Base-by-base conservation (phyloP, 805 yeast genomes). In the Candida ovalis region DNA sequence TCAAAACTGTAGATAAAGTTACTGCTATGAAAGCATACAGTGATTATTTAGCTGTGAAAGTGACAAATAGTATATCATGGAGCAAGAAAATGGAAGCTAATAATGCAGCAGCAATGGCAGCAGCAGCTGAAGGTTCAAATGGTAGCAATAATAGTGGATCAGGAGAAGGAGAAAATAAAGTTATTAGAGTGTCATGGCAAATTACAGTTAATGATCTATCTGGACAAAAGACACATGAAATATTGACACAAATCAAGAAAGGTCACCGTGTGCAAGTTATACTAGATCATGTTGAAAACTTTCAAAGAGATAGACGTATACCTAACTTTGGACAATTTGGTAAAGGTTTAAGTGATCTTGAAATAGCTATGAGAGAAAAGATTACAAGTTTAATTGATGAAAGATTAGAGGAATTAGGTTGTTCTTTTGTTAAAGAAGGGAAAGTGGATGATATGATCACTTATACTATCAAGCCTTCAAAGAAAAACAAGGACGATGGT, bases 181-280 rank as follows among this genome's bases (percentile, higher is more conserved):
- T 72, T 28, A 63, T 81, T 30, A 73, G 74, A 39, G 60, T 81
- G 3, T 72, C 81, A 10, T 81, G 86, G 86, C 73, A 75, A 42
- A 81, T 81, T 19, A 73, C 75, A n/a, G 61, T 66, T 30, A 72
- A 74, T 38, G 86, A 81, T 61, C 64, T 81, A 48, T 60, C 58
- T 24, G 72, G 74, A 35, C 86, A 81, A 50, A 81, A 81, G 57
- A 65, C 67, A 13, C 69, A 71, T 46, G 86, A 81, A 55, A 75
- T 81, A 17, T 57, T 64, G 36, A 59, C 64, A 2, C 73, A 77
- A 18, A 53, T 79, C 49, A 64, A 67, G 33, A 77, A 73, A 48
- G 81, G 78, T 4, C 59, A 60, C 42, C 70, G 66, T 36, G 69
- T 77, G 5, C 66, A 68, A 18, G 57, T 76, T 10, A 63, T 67